phyloP scores from a whole-genome alignment of 2,329 filamentous ascomycete genomes.

The Rhynchosporium agropyri region DNA sequence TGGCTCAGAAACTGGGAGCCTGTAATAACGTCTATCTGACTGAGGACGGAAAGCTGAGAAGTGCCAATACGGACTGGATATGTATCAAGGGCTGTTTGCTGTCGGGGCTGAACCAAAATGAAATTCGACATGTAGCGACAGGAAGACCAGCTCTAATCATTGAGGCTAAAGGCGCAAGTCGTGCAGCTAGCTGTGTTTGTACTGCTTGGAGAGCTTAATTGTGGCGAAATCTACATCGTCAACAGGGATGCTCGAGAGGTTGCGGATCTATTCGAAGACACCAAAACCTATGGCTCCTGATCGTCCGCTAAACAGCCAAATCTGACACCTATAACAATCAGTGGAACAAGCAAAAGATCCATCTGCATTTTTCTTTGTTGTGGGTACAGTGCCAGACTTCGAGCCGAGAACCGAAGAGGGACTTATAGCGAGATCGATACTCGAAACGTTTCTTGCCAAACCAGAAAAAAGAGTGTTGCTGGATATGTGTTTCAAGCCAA shows the following conservation, averaged over 20 bases:
- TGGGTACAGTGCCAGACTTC: slow-evolving; percentile 76
- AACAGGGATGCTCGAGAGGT: slow-evolving; percentile 72
- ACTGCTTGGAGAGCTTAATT: slow-evolving; percentile 68
- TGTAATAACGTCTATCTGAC: slow-evolving; percentile 73
- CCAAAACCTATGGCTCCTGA: slow-evolving; percentile 31
- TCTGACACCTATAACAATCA: slow-evolving; percentile 27
- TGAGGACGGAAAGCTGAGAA: slow-evolving; percentile 59
- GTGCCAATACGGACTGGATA: slow-evolving; percentile 78
- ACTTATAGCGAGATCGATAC: slow-evolving; percentile 52
- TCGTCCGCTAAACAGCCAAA: not conserved
- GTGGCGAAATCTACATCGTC: slow-evolving; percentile 71
- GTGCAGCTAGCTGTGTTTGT: slow-evolving; percentile 69
- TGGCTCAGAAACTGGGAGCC: slow-evolving; percentile 71
- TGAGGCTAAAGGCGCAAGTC: slow-evolving; percentile 71
- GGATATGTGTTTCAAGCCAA: slow-evolving; percentile 84
- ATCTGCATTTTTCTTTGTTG: slow-evolving; percentile 65
- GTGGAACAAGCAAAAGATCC: slow-evolving; percentile 51
- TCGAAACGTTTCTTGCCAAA: slow-evolving; percentile 44
- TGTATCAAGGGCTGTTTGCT: slow-evolving; percentile 66
- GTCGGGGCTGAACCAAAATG: slow-evolving; percentile 54
- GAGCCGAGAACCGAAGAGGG: slow-evolving; percentile 66
- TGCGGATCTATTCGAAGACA: slow-evolving; percentile 67
- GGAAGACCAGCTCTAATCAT: slow-evolving; percentile 66
- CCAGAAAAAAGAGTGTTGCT: slow-evolving; percentile 67
- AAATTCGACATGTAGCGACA: slow-evolving; percentile 10